phyloP scores from a whole-genome alignment of 352 stramenopile genomes.

The Phytopythium vexans region DNA sequence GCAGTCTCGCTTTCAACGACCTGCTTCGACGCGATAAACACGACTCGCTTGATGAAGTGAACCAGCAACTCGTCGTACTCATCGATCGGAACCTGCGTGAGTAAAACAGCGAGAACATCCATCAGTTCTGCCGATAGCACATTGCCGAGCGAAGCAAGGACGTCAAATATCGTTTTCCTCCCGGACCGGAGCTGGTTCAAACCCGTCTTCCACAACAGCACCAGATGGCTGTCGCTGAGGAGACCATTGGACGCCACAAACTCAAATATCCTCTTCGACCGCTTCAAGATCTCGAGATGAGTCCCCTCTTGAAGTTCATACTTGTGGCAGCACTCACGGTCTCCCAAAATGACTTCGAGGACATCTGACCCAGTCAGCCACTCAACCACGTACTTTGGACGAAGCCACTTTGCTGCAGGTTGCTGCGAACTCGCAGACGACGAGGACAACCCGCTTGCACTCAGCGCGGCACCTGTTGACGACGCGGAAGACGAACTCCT shows the following conservation, averaged over 20 bases:
- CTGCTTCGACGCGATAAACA: slow-evolving; percentile 70
- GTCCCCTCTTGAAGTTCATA: slow-evolving; percentile 73
- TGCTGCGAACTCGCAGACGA: slow-evolving; percentile 21
- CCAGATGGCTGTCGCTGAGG: slow-evolving; percentile 63
- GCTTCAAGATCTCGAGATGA: slow-evolving; percentile 82
- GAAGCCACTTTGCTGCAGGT: slow-evolving; percentile 64
- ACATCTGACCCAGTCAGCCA: slow-evolving; percentile 79
- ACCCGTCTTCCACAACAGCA: slow-evolving; percentile 73
- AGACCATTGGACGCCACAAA: slow-evolving; percentile 55
- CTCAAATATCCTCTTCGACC: slow-evolving; percentile 64
- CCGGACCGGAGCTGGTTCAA: slow-evolving; percentile 66
- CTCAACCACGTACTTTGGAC: slow-evolving; percentile 68
- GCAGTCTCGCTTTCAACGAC: slow-evolving; percentile 62
- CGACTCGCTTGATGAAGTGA: slow-evolving; percentile 75
- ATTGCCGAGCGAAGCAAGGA: slow-evolving; percentile 61
- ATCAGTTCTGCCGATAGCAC: slow-evolving; percentile 72
- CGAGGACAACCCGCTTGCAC: slow-evolving; percentile 16
- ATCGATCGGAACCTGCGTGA: slow-evolving; percentile 64
- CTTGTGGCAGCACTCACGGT: slow-evolving; percentile 59
- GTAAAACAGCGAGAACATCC: slow-evolving; percentile 68
- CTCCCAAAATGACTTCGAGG: slow-evolving; percentile 77
- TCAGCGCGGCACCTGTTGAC: slow-evolving; percentile 26
- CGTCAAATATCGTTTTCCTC: slow-evolving; percentile 68
- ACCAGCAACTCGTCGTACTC: slow-evolving; percentile 80
- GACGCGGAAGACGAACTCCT: slow-evolving; percentile 29